Conservation (phyloP, 108 stramenopile genomes). For the Epithemia pelagica region DNA sequence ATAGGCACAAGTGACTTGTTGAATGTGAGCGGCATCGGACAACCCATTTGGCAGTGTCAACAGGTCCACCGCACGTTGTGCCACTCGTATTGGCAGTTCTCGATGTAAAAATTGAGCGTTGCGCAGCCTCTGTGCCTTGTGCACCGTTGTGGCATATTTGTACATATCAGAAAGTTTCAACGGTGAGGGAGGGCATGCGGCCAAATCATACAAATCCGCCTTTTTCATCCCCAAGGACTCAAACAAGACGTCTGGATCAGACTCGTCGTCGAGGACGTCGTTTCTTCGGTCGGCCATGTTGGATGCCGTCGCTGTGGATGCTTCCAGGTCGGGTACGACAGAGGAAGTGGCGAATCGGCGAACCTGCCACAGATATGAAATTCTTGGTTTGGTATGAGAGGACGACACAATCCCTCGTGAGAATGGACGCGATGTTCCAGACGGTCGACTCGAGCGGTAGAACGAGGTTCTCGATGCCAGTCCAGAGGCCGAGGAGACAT, state of each 20-base stretch:
- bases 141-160: slow-evolving; percentile 60
- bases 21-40: slow-evolving; percentile 46
- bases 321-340: no score
- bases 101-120: slow-evolving; percentile 84
- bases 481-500: no score
- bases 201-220: slow-evolving; percentile 8
- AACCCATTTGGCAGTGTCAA: slow-evolving; percentile 78
- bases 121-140: slow-evolving; percentile 52
- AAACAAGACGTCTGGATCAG: background rate
- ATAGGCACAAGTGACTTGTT: slow-evolving; percentile 68
- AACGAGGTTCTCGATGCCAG: no score
- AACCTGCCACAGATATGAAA: no score
- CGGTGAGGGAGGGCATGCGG: slow-evolving; percentile 70
- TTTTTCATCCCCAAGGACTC: background rate
- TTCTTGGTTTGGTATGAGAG: no score
- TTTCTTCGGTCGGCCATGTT: no score
- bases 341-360: no score
- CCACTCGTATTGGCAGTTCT: slow-evolving; percentile 87
- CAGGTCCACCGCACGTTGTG: slow-evolving; percentile 86
- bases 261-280: background rate
- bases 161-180: slow-evolving; percentile 80
- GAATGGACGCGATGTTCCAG: no score
- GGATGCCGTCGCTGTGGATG: no score
- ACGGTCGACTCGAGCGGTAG: no score
- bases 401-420: no score